These are phyloP conservation scores for Eucalyptus globulus DNA, from an alignment of 345 rosid genomes.

Conservation along the genomic window DNA sequence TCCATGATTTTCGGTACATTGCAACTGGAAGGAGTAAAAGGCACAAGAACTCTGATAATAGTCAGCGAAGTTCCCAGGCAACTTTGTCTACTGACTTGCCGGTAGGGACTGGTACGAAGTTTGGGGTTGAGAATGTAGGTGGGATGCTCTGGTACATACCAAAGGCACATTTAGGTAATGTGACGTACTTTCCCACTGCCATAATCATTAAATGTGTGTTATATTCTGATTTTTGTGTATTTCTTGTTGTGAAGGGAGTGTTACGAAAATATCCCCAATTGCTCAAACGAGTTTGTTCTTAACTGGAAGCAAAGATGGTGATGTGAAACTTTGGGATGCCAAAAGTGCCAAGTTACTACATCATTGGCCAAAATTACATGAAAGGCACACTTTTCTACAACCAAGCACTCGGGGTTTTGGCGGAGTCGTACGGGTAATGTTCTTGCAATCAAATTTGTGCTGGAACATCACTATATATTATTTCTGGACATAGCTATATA, in stretches of 20 bases:
- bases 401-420: constrained; percentile 83
- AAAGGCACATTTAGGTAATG: constrained; percentile 83
- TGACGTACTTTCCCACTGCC: not conserved
- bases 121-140: constrained; percentile 38
- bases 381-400: constrained; percentile 69
- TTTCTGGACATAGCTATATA: not conserved
- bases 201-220: not conserved
- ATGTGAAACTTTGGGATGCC: constrained; percentile 97
- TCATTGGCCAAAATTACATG: constrained; percentile 93
- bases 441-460: not conserved
- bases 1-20: constrained; percentile 87
- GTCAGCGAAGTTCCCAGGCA: constrained; percentile 14
- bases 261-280: constrained; percentile 68
- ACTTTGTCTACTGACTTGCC: constrained; percentile 13
- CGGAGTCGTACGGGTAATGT: constrained; percentile 70
- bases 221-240: not conserved
- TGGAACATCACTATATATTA: not conserved
- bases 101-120: constrained; percentile 14
- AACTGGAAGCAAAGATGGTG: constrained; percentile 97
- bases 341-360: constrained; percentile 60
- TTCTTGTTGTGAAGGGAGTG: constrained; percentile 47
- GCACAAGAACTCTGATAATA: constrained; percentile 28
- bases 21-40: constrained; percentile 79
- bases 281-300: constrained; percentile 82
- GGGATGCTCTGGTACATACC: constrained; percentile 99